Evolutionary conservation across 2,329 filamentous ascomycete species (phyloP).

Genomic region (Xylogone sp.): DNA sequence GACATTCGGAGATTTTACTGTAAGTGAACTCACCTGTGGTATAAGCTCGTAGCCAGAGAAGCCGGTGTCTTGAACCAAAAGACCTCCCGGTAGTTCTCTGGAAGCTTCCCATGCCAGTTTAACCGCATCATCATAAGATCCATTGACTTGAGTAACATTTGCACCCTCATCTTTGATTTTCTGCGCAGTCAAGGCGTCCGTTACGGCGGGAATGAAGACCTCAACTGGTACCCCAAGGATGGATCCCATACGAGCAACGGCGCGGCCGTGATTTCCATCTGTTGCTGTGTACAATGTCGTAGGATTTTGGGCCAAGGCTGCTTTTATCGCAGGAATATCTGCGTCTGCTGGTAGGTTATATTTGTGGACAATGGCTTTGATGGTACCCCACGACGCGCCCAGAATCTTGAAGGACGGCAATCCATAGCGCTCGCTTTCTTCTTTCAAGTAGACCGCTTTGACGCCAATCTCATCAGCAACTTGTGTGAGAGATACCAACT

Average conservation of each 20-base stretch:
- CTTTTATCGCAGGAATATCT: conserved; percentile 37
- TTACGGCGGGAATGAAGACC: conserved; percentile 60
- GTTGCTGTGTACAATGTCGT: conserved; percentile 57
- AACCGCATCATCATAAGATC: conserved; percentile 54
- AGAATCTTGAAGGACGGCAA: conserved; percentile 78
- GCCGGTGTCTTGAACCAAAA: conserved; percentile 65
- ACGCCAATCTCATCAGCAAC: conserved; percentile 57
- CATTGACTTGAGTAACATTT: conserved; percentile 48
- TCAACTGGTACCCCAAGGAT: conserved; percentile 50
- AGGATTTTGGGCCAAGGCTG: conserved; percentile 28
- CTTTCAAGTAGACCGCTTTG: conserved; percentile 60
- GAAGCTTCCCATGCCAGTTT: not conserved
- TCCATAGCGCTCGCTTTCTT: conserved; percentile 65
- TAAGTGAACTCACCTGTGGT: conserved; percentile 36
- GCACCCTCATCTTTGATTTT: conserved; percentile 62
- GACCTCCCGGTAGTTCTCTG: conserved; percentile 21
- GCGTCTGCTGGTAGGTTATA: conserved; percentile 40
- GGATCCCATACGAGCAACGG: conserved; percentile 64
- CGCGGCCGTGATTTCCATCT: conserved; percentile 74
- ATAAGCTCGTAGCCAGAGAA: conserved; percentile 64
- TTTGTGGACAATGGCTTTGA: conserved; percentile 47
- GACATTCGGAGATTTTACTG: not conserved
- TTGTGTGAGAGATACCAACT: conserved; percentile 46
- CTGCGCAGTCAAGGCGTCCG: conserved; percentile 49
- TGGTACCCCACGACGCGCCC: conserved; percentile 71